Conservation (phyloP, 2,329 filamentous ascomycete genomes). For the Lasiodiplodia sp. region DNA sequence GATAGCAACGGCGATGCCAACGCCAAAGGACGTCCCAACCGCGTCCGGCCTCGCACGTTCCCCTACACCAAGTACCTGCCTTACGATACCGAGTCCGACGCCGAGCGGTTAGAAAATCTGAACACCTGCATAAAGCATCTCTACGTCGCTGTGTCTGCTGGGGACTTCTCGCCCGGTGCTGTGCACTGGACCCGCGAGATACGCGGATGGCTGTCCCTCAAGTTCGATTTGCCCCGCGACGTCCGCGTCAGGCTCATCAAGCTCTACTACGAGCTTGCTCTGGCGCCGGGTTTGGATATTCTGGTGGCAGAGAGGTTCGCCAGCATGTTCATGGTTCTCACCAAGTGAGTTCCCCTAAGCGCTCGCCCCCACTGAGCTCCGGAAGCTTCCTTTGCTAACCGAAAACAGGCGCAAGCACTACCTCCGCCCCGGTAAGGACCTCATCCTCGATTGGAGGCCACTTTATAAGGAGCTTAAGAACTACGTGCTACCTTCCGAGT, state of each 20-base stretch:
- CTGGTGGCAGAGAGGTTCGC: constrained; percentile 86
- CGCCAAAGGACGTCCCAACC: constrained; percentile 67
- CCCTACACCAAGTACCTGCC: constrained; percentile 91
- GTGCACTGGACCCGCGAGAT: constrained; percentile 98
- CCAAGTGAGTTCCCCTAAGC: constrained; percentile 70
- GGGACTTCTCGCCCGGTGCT: constrained; percentile 92
- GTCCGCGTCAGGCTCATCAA: constrained; percentile 84
- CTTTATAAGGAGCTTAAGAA: constrained; percentile 92
- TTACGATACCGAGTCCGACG: constrained; percentile 83
- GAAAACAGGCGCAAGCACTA: constrained; percentile 85
- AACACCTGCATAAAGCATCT: constrained; percentile 91
- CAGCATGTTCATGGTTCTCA: constrained; percentile 94
- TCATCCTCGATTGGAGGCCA: constrained; percentile 91
- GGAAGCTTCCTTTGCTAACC: constrained; percentile 14
- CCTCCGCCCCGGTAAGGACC: constrained; percentile 85
- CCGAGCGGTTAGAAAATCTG: constrained; percentile 78
- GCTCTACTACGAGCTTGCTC: constrained; percentile 91
- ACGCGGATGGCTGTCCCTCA: constrained; percentile 91
- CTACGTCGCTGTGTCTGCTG: constrained; percentile 87
- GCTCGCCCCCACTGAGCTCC: background rate
- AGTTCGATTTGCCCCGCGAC: constrained; percentile 92
- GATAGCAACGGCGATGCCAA: constrained; percentile 58
- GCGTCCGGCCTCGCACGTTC: constrained; percentile 82
- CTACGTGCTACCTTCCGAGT: constrained; percentile 86
- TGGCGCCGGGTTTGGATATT: constrained; percentile 88